These are phyloP conservation scores for Monosporascus sp. DNA, from an alignment of 2,329 filamentous ascomycete species.

Conservation along the genomic window DNA sequence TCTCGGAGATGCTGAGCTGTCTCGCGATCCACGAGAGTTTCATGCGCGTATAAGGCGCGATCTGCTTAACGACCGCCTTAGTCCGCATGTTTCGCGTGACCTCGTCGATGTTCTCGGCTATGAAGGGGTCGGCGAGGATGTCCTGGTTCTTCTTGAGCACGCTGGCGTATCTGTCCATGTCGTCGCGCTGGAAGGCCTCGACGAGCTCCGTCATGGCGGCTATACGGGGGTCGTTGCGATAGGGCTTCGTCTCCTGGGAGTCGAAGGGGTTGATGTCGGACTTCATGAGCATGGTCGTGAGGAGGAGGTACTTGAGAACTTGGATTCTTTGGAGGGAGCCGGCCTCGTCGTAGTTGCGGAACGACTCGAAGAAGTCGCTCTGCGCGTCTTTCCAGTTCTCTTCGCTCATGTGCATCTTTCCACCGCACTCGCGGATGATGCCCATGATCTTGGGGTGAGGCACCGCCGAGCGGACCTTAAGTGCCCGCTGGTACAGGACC, in stretches of 20 bases:
- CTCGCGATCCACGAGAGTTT: slow-evolving; percentile 81
- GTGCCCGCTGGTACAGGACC: slow-evolving; percentile 81
- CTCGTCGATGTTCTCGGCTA: slow-evolving; percentile 98
- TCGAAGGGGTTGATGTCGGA: slow-evolving; percentile 98
- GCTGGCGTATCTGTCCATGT: slow-evolving; percentile 85
- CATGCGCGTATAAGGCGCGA: slow-evolving; percentile 92
- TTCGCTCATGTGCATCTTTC: slow-evolving; percentile 99
- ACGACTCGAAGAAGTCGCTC: slow-evolving; percentile 97
- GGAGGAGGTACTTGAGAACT: slow-evolving; percentile 91
- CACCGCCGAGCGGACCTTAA: slow-evolving; percentile 92
- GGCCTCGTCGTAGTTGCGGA: slow-evolving; percentile 97
- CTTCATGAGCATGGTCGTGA: slow-evolving; percentile 98
- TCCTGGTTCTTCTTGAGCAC: slow-evolving; percentile 85
- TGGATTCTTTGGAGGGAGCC: slow-evolving; percentile 94
- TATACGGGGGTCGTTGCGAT: slow-evolving; percentile 91
- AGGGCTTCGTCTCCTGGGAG: slow-evolving; percentile 97
- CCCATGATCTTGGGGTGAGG: slow-evolving; percentile 99
- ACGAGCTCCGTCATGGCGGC: slow-evolving; percentile 96
- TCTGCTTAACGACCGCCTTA: slow-evolving; percentile 87
- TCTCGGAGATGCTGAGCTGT: slow-evolving; percentile 81
- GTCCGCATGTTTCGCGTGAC: slow-evolving; percentile 97
- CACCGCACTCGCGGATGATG: slow-evolving; percentile 95
- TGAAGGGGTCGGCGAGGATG: slow-evolving; percentile 86
- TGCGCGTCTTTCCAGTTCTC: slow-evolving; percentile 98
- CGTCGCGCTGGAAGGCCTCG: slow-evolving; percentile 91